Percentiles rank a stretch among this genome's conserved stretches.
phyloP scores from a whole-genome alignment of 306 rosid genomes.

The Acacia acuminata region DNA sequence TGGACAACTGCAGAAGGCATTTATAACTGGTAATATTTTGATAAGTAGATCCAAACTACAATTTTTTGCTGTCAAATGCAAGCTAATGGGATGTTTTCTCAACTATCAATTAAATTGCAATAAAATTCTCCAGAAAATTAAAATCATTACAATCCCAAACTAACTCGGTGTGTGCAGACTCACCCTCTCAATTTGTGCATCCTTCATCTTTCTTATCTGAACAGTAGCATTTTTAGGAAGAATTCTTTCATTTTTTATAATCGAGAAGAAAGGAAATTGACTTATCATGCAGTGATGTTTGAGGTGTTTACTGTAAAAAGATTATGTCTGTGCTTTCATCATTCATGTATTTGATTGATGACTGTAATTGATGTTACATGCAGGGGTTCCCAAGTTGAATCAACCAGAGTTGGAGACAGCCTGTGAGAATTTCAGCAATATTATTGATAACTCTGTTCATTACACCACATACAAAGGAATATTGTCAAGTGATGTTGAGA shows the following conservation, averaged over 20 bases:
- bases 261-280: conserved; percentile 1
- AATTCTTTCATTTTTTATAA: neutral
- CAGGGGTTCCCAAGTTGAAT: conserved; percentile 95
- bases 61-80: neutral
- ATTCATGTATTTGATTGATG: conserved; percentile 4
- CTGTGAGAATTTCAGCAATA: conserved; percentile 98
- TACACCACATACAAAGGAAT: conserved; percentile 88
- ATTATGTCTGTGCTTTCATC: neutral
- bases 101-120: neutral
- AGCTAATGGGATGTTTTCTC: neutral
- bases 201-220: neutral
- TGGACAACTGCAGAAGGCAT: conserved; percentile 97
- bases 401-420: conserved; percentile 82
- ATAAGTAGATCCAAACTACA: neutral
- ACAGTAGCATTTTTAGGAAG: neutral
- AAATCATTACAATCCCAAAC: neutral
- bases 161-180: neutral
- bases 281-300: conserved; percentile 1
- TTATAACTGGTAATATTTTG: conserved; percentile 71
- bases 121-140: neutral
- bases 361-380: conserved; percentile 21
- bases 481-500: conserved; percentile 94
- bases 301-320: neutral
- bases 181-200: neutral
- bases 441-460: conserved; percentile 56